Base-by-base conservation (phyloP, 306 rosid genomes). In the Hylodesmum podocarpum region DNA sequence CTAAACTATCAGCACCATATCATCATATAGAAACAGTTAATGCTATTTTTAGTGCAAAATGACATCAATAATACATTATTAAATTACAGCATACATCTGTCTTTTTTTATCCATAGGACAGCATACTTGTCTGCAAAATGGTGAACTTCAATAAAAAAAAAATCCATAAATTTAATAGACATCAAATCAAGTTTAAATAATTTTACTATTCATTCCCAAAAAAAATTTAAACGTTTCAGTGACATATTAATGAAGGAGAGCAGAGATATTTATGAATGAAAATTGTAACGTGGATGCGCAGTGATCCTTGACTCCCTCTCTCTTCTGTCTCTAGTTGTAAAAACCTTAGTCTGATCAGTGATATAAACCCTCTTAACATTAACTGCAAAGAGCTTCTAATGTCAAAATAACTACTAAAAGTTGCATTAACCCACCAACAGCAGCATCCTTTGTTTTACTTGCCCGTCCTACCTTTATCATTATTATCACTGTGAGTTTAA, bases 251-350 rank as follows among this genome's bases (percentile, higher is more conserved):
- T 77, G 75, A 77, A 62, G 4, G 47, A 58, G 41, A 54, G 58
- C 71, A 82, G 80, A 73, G 37, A 65, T 73, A 83, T 78, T 83
- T 28, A 83, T 73, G 74, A 78, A 65, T 46, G 44, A 31, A 55
- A 66, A 77, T 44, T 33, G 24, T 43, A 62, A 76, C 18, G 72
- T 33, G 55, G 72, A 40, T 82, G 22, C 49, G 25, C 47, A 53
- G 47, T 24, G 54, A 46, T 72, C 16, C 22, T 41, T 31, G 14
- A 22, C 69, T 13, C 4, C 37, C 46, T 44, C 76, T 33, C 55
- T 68, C 64, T 25, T 50, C 24, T 8, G 21, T 39, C 40, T 37
- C 77, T 57, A 59, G 59, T 66, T 28, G 33, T 72, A 21, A 59
- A 81, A 69, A 66, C 34, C 53, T 66, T 51, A 62, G 15, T 36